phyloP scores from a whole-genome alignment of 1,139 yeast species.

The Blastobotrys malaysiensis region DNA sequence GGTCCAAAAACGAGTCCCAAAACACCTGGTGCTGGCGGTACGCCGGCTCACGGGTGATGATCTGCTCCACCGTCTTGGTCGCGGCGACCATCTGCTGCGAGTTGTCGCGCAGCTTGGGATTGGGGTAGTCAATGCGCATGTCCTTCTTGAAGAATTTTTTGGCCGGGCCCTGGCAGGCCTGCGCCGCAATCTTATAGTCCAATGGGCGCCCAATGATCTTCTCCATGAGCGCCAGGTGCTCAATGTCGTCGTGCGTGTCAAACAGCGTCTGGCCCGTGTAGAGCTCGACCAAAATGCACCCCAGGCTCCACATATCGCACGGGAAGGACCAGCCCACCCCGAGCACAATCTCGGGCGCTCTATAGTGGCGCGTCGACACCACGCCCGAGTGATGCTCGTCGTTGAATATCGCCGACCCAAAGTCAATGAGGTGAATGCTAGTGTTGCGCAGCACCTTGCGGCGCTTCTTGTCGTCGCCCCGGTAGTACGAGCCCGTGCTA shows the following conservation, averaged over 20 bases:
- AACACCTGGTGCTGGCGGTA: constrained; percentile 33
- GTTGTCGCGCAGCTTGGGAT: constrained; percentile 3
- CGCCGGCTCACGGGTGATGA: constrained; percentile 21
- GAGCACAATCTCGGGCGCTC: constrained; percentile 94
- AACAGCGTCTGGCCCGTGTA: constrained; percentile 94
- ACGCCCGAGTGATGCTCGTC: constrained; percentile 92
- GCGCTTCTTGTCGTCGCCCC: constrained; percentile 11
- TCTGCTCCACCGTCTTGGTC: constrained; percentile 46
- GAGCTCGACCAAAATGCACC: constrained; percentile 86
- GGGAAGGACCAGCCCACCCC: constrained; percentile 93
- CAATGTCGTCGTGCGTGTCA: constrained; percentile 90
- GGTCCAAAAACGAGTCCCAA: constrained; percentile 46
- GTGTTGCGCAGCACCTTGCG: constrained; percentile 66
- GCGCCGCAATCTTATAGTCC: constrained; percentile 26
- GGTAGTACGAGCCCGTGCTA: constrained; percentile 7
- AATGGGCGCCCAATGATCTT: constrained; percentile 45
- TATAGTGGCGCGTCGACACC: constrained; percentile 86
- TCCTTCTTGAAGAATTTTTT: not conserved
- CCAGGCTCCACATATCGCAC: constrained; percentile 96
- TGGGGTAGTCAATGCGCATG: not conserved
- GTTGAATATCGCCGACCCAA: constrained; percentile 90
- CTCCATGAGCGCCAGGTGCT: constrained; percentile 94
- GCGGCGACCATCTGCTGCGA: constrained; percentile 39
- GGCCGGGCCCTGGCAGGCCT: constrained; percentile 18
- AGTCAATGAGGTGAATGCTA: constrained; percentile 83